These are phyloP conservation scores for Anthracocystis setariae DNA, from an alignment of 1,284 basidiomycete species.

Conservation along the genomic window DNA sequence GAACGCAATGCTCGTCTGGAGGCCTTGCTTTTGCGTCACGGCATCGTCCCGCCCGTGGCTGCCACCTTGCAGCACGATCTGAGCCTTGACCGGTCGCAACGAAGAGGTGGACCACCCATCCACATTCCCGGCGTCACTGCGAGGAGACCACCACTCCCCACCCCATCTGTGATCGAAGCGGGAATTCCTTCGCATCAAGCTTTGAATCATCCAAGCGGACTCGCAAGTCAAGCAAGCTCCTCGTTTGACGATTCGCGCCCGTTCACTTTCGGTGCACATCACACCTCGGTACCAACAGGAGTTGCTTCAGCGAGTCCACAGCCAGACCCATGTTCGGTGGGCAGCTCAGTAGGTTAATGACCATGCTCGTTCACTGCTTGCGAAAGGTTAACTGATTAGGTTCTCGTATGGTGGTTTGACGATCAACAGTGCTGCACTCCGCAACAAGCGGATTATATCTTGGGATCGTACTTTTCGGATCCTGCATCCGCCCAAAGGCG, in stretches of 20 bases:
- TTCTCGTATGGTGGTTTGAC: too few species aligned
- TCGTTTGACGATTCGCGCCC: not conserved
- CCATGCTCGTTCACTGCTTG: too few species aligned
- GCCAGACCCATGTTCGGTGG: too few species aligned
- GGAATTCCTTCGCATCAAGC: not conserved
- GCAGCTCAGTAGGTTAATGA: too few species aligned
- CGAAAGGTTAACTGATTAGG: too few species aligned
- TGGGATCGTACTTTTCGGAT: not conserved
- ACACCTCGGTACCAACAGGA: too few species aligned
- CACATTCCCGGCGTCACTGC: conserved; percentile 28
- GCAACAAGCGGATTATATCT: not conserved
- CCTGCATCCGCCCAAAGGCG: not conserved
- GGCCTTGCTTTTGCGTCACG: conserved; percentile 15
- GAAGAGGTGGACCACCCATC: conserved; percentile 27
- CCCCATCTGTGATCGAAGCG: not conserved
- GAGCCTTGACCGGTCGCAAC: conserved; percentile 20
- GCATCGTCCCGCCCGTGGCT: conserved; percentile 13
- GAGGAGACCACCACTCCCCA: not conserved
- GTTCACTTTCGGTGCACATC: not conserved
- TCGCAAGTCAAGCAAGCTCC: not conserved
- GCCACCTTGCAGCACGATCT: conserved; percentile 23
- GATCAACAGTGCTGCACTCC: not conserved
- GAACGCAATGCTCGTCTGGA: conserved; percentile 31
- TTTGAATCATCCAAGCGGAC: not conserved
- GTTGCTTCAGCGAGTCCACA: too few species aligned